A percentile compares a stretch with the other conserved stretches of the same genome.
Conservation (phyloP, 2,329 filamentous ascomycete species). For the Harringtonia lauricola region DNA sequence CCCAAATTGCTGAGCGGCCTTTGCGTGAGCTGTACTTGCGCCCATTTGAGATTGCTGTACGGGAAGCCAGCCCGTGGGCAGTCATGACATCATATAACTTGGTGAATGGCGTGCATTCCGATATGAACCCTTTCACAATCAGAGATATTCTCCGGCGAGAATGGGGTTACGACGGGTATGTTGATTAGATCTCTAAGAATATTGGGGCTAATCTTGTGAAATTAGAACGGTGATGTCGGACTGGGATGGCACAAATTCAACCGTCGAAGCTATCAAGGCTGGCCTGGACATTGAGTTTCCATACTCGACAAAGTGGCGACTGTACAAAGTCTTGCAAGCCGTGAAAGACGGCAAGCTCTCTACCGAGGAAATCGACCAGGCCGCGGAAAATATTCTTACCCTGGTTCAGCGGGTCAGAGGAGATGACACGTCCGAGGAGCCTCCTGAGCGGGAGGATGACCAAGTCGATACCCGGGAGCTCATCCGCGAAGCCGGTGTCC, state of each 20-base stretch:
- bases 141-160: slow-evolving; percentile 47
- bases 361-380: slow-evolving; percentile 39
- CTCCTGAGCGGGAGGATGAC: slow-evolving; percentile 46
- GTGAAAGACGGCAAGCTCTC: slow-evolving; percentile 36
- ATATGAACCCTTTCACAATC: slow-evolving; percentile 44
- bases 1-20: slow-evolving; percentile 51
- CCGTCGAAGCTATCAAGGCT: slow-evolving; percentile 40
- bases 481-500: slow-evolving; percentile 49
- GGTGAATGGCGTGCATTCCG: slow-evolving; percentile 51
- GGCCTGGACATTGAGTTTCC: slow-evolving; percentile 50
- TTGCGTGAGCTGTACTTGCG: slow-evolving; percentile 63
- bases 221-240: slow-evolving; percentile 44
- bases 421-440: slow-evolving; percentile 43
- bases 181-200: too few species aligned
- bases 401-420: slow-evolving; percentile 51
- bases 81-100: slow-evolving; percentile 61
- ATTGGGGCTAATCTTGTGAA: background rate
- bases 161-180: slow-evolving; percentile 50
- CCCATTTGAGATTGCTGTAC: slow-evolving; percentile 62
- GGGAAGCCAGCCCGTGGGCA: slow-evolving; percentile 58
- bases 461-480: slow-evolving; percentile 45
- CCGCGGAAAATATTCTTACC: slow-evolving; percentile 49
- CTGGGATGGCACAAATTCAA: slow-evolving; percentile 48
- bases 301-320: slow-evolving; percentile 41
- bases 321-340: slow-evolving; percentile 45